Conservation (phyloP, 2,329 filamentous ascomycete genomes). For the Knufia fluminis region DNA sequence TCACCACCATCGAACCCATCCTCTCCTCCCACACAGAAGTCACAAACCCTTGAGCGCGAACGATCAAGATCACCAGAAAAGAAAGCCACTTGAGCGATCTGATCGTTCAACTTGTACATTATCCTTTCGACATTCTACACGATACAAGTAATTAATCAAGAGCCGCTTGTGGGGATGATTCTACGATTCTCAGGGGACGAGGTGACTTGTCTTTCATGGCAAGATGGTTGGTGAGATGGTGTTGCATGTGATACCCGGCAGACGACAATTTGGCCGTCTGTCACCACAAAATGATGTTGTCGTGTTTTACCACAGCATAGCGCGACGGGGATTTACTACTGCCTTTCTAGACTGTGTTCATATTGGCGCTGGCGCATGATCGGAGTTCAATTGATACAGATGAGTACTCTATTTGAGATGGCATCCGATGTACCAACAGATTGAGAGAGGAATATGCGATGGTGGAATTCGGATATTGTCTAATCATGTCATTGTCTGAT, state of each 20-base stretch:
- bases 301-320: constrained; percentile 6
- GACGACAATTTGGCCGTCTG: background rate
- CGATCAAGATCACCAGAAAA: constrained; percentile 37
- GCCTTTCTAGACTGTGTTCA: constrained; percentile 9
- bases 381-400: too few relatives aligned
- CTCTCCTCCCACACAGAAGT: constrained; percentile 39
- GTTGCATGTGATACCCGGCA: constrained; percentile 11
- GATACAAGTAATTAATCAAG: constrained; percentile 9
- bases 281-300: constrained; percentile 5
- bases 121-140: constrained; percentile 5
- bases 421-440: constrained; percentile 9
- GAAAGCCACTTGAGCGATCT: constrained; percentile 17
- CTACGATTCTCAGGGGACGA: background rate
- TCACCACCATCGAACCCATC: constrained; percentile 41
- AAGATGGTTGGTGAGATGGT: background rate
- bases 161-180: constrained; percentile 8
- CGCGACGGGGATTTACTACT: constrained; percentile 3
- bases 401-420: background rate
- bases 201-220: background rate
- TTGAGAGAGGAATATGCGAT: background rate
- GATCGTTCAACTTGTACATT: constrained; percentile 20
- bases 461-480: constrained; percentile 8
- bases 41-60: constrained; percentile 36
- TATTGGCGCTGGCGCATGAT: constrained; percentile 4
- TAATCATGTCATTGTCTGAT: constrained; percentile 10